A percentile compares a stretch with the other conserved stretches of the same genome.
phyloP scores from a whole-genome alignment of 169 alveolate genomes.

The Plasmodium vivax region DNA sequence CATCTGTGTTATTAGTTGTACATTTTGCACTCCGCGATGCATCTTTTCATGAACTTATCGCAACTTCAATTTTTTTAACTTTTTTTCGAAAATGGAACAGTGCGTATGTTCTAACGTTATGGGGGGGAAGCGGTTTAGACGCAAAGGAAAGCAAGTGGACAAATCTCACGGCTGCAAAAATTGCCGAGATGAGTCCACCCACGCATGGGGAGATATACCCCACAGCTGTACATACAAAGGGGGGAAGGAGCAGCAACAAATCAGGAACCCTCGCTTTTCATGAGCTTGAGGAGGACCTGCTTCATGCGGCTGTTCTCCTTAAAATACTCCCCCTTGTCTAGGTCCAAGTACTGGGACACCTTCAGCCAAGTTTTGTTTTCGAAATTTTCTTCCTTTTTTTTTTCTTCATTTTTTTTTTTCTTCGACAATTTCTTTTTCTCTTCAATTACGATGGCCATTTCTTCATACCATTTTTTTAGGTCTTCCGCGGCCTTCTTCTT shows the following conservation, averaged over 20 bases:
- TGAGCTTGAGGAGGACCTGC: conserved; percentile 39
- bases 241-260: not conserved
- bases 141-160: not conserved
- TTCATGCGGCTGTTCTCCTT: conserved; percentile 66
- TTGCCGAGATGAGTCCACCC: not conserved
- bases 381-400: conserved; percentile 56
- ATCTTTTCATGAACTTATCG: not conserved
- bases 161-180: not conserved
- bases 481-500: conserved; percentile 71
- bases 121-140: not conserved
- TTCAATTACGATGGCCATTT: conserved; percentile 55
- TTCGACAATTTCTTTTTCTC: conserved; percentile 55
- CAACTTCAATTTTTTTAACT: not conserved
- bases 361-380: conserved; percentile 63
- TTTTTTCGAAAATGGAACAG: not conserved
- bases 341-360: conserved; percentile 49
- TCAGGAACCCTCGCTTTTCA: conserved; percentile 50
- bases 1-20: not conserved
- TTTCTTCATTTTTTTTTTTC: conserved; percentile 50
- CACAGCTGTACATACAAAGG: not conserved
- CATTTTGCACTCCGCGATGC: not conserved
- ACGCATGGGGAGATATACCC: not conserved
- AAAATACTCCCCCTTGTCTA: conserved; percentile 63
- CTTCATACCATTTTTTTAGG: conserved; percentile 69
- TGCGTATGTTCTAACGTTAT: not conserved